Base-by-base conservation (phyloP, 176 grass and related monocot species). In the Puya raimondii region DNA sequence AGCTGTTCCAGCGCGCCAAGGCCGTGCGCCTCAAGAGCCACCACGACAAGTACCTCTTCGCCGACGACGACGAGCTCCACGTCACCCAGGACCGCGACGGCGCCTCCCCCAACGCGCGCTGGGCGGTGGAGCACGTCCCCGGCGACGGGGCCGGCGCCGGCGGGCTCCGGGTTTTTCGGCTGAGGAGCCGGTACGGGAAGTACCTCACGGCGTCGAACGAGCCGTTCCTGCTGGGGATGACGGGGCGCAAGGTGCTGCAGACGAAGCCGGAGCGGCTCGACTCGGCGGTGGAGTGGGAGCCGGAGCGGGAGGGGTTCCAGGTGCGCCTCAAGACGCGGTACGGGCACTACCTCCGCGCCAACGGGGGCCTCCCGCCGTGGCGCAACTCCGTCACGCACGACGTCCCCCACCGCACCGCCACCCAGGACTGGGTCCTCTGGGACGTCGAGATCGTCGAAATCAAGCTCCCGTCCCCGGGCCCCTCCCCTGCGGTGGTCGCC, bases 341-440 rank as follows among this genome's bases (percentile, higher is more conserved):
- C 65, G 93, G 86, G 15, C 82, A 90, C 65, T 92, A 42, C 72
- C 84, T 97, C 69, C 84, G 89, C 29, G 93, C 81, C 73, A 97
- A 97, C 48, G 18, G 76, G 0, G 79, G 84, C 1, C 17, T 97
- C 9, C 89, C 86, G 9, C 93, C 93, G 0, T 85, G 85, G 86
- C 64, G 89, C 21, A 90, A 92, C 78, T 84, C 89, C 18, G 48
- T 97, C 13, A 97, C 84, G 1, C 93, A 97, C 12, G 93, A 92
- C 67, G 74, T 83, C 1, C 54, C 80, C 2, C 79, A 84, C 61
- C 79, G 82, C 8, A 83, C 83, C 53, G 5, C 79, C 52, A 86
- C 90, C 23, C 87, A 91, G 85, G 93, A 84, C 0, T 97, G 84
- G 86, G 48, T 92, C 2, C 73, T 97, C 5, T 97, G 93, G 93